phyloP scores from a whole-genome alignment of 257 asterid species.

The Plectranthus barbatus region DNA sequence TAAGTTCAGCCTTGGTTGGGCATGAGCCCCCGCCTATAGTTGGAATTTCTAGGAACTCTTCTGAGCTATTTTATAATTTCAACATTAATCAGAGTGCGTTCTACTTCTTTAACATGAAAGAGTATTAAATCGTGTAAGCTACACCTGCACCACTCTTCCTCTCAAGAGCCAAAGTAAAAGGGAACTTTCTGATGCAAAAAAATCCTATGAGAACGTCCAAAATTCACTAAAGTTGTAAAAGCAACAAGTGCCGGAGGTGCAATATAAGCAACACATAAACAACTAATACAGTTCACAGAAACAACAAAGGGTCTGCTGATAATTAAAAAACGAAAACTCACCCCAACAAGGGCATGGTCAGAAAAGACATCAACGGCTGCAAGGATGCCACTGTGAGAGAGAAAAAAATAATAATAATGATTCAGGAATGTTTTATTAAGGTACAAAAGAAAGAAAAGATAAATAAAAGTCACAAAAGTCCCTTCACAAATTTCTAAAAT shows the following conservation, averaged over 20 bases:
- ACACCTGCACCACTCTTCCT: neutral
- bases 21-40: no score
- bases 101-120: no score
- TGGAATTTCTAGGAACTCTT: no score
- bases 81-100: no score
- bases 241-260: neutral
- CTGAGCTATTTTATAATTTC: no score
- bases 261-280: neutral
- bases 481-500: neutral
- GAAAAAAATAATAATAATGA: no score
- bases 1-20: no score
- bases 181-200: neutral
- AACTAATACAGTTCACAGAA: neutral
- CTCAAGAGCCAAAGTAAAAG: neutral
- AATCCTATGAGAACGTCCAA: neutral
- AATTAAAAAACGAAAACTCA: slow-evolving; percentile 34
- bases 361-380: slow-evolving; percentile 93
- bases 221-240: neutral
- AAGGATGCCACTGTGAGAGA: slow-evolving; percentile 78
- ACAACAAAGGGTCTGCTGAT: neutral
- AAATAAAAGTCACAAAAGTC: neutral
- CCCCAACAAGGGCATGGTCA: slow-evolving; percentile 83
- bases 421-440: neutral
- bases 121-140: no score
- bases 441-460: neutral